Percentiles rank a stretch among this genome's conserved stretches.
phyloP scores from a whole-genome alignment of 1,284 basidiomycete species.

The Sutorius eximius region DNA sequence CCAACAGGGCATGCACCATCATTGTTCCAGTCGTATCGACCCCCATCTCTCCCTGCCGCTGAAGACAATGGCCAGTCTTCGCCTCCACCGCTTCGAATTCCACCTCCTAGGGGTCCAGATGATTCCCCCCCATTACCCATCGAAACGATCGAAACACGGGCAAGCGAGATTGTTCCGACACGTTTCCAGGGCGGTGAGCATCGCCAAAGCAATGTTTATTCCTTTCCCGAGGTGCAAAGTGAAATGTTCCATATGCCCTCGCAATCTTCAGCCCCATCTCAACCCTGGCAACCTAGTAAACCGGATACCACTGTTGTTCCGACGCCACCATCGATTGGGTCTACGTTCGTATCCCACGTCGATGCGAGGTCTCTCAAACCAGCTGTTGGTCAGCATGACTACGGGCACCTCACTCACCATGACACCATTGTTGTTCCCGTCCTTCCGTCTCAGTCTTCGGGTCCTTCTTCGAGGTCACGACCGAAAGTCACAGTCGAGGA shows the following conservation, averaged over 20 bases:
- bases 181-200: slow-evolving; percentile 15
- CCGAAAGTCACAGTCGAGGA: slow-evolving; percentile 35
- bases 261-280: slow-evolving; percentile 1
- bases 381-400: slow-evolving; percentile 2
- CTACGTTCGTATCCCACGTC: neutral
- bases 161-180: slow-evolving; percentile 28
- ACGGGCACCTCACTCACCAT: slow-evolving; percentile 11
- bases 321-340: neutral
- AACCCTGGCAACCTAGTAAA: slow-evolving; percentile 6
- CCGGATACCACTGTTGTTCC: neutral
- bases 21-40: slow-evolving; percentile 28
- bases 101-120: slow-evolving; percentile 29
- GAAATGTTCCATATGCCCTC: slow-evolving; percentile 29
- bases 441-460: slow-evolving; percentile 12
- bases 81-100: slow-evolving; percentile 32
- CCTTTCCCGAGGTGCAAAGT: slow-evolving; percentile 20
- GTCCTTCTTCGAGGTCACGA: slow-evolving; percentile 13
- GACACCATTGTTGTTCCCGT: slow-evolving; percentile 9
- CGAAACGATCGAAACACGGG: slow-evolving; percentile 28
- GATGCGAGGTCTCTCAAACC: slow-evolving; percentile 10
- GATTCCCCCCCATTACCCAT: slow-evolving; percentile 24
- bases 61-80: slow-evolving; percentile 26
- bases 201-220: neutral
- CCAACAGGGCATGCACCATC: slow-evolving; percentile 21
- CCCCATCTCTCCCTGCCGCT: slow-evolving; percentile 18